A percentile compares a stretch with the other conserved stretches of the same genome.
Evolutionary conservation across 768 basidiomycete genomes (phyloP).

Genomic region (Tricholoma hemisulphureum): DNA sequence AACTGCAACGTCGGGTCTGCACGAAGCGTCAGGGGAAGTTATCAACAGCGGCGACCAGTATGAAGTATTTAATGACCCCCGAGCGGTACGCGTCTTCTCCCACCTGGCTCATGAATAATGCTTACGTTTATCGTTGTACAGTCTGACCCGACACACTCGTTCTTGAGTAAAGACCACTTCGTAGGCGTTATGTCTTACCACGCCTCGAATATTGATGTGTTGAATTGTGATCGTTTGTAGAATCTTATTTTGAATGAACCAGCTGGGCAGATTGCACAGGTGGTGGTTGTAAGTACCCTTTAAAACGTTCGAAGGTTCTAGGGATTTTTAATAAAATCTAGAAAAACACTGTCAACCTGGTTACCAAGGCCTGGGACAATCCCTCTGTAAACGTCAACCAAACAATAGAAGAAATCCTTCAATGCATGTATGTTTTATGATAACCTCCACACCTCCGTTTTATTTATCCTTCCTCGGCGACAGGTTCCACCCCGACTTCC

Average conservation of each 20-base stretch:
- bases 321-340: slow-evolving; percentile 18
- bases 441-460: not conserved
- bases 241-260: slow-evolving; percentile 82
- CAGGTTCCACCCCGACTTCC: slow-evolving; percentile 86
- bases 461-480: no score
- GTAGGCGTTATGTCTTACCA: slow-evolving; percentile 44
- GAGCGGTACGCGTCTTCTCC: slow-evolving; percentile 50
- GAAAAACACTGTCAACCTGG: slow-evolving; percentile 63
- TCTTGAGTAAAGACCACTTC: slow-evolving; percentile 88
- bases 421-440: slow-evolving; percentile 57
- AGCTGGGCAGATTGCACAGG: slow-evolving; percentile 70
- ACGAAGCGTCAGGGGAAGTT: slow-evolving; percentile 68
- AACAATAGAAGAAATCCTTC: slow-evolving; percentile 60
- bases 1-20: slow-evolving; percentile 62
- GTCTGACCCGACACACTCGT: slow-evolving; percentile 88
- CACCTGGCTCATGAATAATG: not conserved
- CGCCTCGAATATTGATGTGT: not conserved
- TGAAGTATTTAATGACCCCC: slow-evolving; percentile 83
- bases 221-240: slow-evolving; percentile 31
- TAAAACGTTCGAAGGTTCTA: not conserved
- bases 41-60: slow-evolving; percentile 82
- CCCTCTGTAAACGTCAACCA: slow-evolving; percentile 53
- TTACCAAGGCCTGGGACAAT: slow-evolving; percentile 84
- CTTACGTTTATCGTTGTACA: slow-evolving; percentile 24
- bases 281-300: slow-evolving; percentile 55